Base-by-base conservation (phyloP, 2,329 filamentous ascomycete genomes). In the Penicillium sp. region DNA sequence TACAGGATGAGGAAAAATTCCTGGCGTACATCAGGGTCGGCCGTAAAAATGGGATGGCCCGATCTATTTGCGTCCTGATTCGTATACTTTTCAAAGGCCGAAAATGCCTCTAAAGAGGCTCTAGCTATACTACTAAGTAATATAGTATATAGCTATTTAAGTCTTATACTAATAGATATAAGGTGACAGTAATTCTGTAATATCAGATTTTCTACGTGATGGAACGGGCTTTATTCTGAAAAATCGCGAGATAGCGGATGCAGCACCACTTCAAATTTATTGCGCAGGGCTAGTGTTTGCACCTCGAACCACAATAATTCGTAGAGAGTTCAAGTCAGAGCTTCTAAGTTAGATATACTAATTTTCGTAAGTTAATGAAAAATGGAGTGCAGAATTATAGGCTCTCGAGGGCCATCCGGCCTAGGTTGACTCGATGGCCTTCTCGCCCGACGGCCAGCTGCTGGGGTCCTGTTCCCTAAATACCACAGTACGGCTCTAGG, bases 401-500 rank as follows among this genome's bases (percentile, higher is more conserved):
- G 36, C 36, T 22, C 53, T 61, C 7, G 50, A 44, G 47, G 31
- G 31, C 67, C 63, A 61, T 61, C 72, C 24, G 6, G 19, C 14
- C 36, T 35, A 0, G 3, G 11, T 56, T 60, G 0, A 19, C 2
- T 43, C 47, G 11, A 35, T 59, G 7, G 41, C 18, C 9, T 60
- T 60, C 39, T 60, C 58, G 13, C 54, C 58, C 4, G 24, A 60
- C 13, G 46, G 58, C 55, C 50, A n/a, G 13, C 37, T 55, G 4
- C 22, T 60, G 6, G 58, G 44, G 31, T 56, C 53, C 24, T 41
- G 41, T 49, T 55, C 41, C 11, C 2, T 22, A 0, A 41, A 56
- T 44, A 14, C 27, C 0, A 60, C 19, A 0, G 37, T 60, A 6
- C 50, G 50, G 18, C 54, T 60, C 31, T 60, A 50, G 58, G 33